Percentiles rank a stretch among this genome's conserved stretches.
These are phyloP conservation scores for Chalciporus sphaerocephalus DNA, from an alignment of 768 basidiomycete species.

Conservation along the genomic window DNA sequence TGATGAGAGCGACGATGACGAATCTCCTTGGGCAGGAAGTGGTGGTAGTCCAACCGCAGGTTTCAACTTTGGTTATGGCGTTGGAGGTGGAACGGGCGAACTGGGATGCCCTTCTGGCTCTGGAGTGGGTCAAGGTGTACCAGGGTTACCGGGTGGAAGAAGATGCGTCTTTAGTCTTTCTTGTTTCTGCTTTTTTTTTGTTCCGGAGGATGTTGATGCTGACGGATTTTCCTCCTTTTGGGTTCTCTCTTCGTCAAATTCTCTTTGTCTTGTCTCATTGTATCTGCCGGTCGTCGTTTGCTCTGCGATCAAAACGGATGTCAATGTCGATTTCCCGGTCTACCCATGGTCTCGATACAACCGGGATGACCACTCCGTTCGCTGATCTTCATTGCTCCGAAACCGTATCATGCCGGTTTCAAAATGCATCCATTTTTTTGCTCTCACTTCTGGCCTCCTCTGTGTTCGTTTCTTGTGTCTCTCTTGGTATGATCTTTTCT, in stretches of 20 bases:
- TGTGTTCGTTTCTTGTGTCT: neutral
- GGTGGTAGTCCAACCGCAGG: neutral
- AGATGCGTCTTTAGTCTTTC: constrained; percentile 25
- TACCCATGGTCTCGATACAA: neutral
- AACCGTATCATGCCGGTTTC: constrained; percentile 1
- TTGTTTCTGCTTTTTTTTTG: neutral
- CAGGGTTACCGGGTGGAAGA: constrained; percentile 19
- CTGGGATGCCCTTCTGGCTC: constrained; percentile 5
- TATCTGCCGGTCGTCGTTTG: neutral
- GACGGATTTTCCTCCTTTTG: constrained; percentile 1
- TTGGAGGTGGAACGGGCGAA: neutral
- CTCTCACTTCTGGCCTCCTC: neutral
- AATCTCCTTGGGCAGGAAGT: constrained; percentile 13
- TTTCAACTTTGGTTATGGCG: neutral
- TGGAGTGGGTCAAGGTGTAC: constrained; percentile 3
- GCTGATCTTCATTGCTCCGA: neutral
- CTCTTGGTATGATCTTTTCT: neutral
- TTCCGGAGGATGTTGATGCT: constrained; percentile 7
- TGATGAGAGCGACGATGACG: constrained; percentile 31
- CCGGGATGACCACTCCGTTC: neutral
- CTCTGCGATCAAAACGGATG: constrained; percentile 2
- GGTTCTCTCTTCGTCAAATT: neutral
- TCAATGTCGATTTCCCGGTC: neutral
- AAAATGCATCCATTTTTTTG: neutral
- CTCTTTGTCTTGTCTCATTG: neutral